A percentile compares a stretch with the other conserved stretches of the same genome.
phyloP scores from a whole-genome alignment of 371 early-diverging fungal species.

The Mortierella sp. region DNA sequence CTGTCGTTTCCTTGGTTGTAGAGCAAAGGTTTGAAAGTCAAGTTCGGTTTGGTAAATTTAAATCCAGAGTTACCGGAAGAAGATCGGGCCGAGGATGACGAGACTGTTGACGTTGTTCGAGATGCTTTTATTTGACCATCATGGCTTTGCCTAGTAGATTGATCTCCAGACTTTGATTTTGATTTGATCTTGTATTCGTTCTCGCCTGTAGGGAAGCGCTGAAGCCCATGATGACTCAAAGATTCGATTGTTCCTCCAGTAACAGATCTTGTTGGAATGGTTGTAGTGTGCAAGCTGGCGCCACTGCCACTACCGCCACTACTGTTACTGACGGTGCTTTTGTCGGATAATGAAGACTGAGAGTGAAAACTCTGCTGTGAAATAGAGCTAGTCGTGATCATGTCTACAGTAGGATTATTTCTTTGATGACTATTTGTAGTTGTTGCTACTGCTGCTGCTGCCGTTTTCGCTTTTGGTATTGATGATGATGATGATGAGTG shows the following conservation, averaged over 20 bases:
- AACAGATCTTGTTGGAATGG: slow-evolving; percentile 19
- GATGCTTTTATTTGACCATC: slow-evolving; percentile 24
- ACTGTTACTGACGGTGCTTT: slow-evolving; percentile 30
- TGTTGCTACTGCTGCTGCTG: not conserved
- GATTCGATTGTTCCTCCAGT: slow-evolving; percentile 30
- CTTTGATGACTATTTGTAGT: not conserved
- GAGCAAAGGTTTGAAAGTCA: slow-evolving; percentile 50
- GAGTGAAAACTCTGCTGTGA: slow-evolving; percentile 39
- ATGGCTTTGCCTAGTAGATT: slow-evolving; percentile 4
- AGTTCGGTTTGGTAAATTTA: slow-evolving; percentile 48
- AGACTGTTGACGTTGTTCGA: slow-evolving; percentile 38
- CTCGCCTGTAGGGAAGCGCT: slow-evolving; percentile 54
- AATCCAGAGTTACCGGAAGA: slow-evolving; percentile 54
- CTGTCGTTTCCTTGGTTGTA: slow-evolving; percentile 45
- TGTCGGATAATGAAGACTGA: slow-evolving; percentile 38
- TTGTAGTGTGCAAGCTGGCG: slow-evolving; percentile 17
- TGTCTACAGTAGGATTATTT: not conserved
- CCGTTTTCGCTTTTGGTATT: no score
- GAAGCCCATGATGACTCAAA: slow-evolving; percentile 36
- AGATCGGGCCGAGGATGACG: slow-evolving; percentile 53
- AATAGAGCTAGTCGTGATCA: slow-evolving; percentile 16
- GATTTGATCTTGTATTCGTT: slow-evolving; percentile 31
- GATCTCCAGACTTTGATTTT: slow-evolving; percentile 10
- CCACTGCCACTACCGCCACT: slow-evolving; percentile 27
- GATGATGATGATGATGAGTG: slow-evolving; percentile 2